These are phyloP conservation scores for Fusarium torulosum DNA, from an alignment of 2,329 filamentous ascomycete genomes.

Conservation along the genomic window DNA sequence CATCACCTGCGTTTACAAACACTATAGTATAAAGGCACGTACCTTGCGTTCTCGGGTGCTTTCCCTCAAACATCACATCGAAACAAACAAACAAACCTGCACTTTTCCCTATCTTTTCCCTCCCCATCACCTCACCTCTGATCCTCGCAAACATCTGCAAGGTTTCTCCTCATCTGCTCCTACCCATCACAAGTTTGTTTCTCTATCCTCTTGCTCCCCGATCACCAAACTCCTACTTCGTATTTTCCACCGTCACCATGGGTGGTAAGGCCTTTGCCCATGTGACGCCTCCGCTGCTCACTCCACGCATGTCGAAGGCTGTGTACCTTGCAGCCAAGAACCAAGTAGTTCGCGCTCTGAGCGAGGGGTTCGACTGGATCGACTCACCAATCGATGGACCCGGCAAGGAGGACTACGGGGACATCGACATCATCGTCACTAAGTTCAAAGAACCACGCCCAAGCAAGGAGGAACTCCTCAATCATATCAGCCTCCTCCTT, in stretches of 20 bases:
- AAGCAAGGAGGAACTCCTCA: slow-evolving; percentile 49
- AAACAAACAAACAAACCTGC: background rate
- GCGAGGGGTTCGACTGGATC: slow-evolving; percentile 63
- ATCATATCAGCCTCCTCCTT: slow-evolving; percentile 52
- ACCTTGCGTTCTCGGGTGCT: background rate
- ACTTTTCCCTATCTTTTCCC: slow-evolving; percentile 3
- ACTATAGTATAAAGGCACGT: background rate
- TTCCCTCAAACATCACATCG: slow-evolving; percentile 1
- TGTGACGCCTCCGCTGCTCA: slow-evolving; percentile 62
- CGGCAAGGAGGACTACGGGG: slow-evolving; percentile 75
- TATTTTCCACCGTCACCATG: slow-evolving; percentile 60
- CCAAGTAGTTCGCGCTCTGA: slow-evolving; percentile 61
- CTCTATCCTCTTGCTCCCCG: background rate
- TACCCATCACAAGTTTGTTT: background rate
- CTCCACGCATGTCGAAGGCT: slow-evolving; percentile 72
- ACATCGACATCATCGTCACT: slow-evolving; percentile 77
- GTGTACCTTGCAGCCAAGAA: slow-evolving; percentile 68
- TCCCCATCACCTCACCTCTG: background rate
- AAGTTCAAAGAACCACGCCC: slow-evolving; percentile 43
- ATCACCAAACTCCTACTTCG: background rate
- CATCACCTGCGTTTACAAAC: background rate
- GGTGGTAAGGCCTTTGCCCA: slow-evolving; percentile 72
- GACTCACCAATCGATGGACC: slow-evolving; percentile 76
- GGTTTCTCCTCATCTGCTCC: background rate
- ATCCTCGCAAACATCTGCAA: background rate